phyloP scores from a whole-genome alignment of 768 basidiomycete species.

The Sporobolomyces phaffii region DNA sequence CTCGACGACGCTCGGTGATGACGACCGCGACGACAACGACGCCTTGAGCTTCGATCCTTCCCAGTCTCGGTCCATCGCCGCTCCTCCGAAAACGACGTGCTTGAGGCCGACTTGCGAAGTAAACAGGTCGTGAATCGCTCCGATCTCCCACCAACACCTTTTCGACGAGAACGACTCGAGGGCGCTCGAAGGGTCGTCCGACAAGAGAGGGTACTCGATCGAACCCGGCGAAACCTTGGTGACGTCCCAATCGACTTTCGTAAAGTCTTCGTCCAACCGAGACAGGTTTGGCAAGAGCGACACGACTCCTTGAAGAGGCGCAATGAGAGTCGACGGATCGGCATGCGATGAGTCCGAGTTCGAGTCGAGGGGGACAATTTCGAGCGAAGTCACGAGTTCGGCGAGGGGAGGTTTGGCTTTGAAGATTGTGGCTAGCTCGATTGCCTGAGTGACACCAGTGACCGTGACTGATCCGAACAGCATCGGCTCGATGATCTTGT shows the following conservation, averaged over 20 bases:
- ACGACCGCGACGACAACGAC: no score
- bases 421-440: background rate
- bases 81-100: conserved; percentile 15
- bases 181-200: background rate
- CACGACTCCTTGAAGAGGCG: background rate
- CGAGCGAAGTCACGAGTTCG: background rate
- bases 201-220: background rate
- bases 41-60: background rate
- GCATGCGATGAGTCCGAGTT: background rate
- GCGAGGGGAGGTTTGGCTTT: background rate
- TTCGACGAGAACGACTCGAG: background rate
- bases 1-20: no score
- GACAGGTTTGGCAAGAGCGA: background rate
- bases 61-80: conserved; percentile 32
- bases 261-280: conserved; percentile 14
- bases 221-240: background rate
- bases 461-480: background rate
- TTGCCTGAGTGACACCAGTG: background rate
- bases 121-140: conserved; percentile 2
- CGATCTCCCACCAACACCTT: conserved; percentile 24
- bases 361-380: conserved; percentile 1
- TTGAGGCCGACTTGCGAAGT: background rate
- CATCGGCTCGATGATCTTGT: background rate
- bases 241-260: conserved; percentile 14
- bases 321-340: background rate